phyloP scores from a whole-genome alignment of 2,329 filamentous ascomycete species.

The Aspergillus oerlinghausenensis region DNA sequence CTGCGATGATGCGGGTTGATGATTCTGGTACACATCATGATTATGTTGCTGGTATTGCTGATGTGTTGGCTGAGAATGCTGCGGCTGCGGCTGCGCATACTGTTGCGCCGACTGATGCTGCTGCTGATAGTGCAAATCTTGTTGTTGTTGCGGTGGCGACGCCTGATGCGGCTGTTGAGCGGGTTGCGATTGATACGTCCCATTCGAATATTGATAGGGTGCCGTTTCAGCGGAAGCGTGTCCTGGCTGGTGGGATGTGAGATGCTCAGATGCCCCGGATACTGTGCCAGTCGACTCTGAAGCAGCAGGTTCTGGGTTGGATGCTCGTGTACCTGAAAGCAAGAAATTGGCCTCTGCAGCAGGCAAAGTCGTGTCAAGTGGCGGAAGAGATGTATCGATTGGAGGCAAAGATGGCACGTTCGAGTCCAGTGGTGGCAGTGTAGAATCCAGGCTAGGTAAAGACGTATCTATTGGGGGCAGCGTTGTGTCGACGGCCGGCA shows the following conservation, averaged over 20 bases:
- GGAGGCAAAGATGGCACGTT: constrained; percentile 26
- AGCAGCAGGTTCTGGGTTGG: constrained; percentile 4
- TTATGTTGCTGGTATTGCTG: constrained; percentile 27
- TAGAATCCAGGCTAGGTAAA: constrained; percentile 22
- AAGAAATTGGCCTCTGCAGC: constrained; percentile 15
- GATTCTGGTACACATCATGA: constrained; percentile 31
- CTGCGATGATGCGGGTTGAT: constrained; percentile 15
- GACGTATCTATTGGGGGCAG: constrained; percentile 25
- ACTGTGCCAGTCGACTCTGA: constrained; percentile 1
- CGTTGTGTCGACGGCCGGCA: constrained; percentile 23
- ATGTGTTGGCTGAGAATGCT: constrained; percentile 24
- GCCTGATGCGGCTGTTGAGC: constrained; percentile 27
- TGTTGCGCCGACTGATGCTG: constrained; percentile 34
- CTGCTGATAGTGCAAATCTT: constrained; percentile 36
- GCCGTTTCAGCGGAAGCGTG: constrained; percentile 1
- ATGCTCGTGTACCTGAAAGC: constrained; percentile 14
- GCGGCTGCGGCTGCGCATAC: constrained; percentile 22
- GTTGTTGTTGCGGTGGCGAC: constrained; percentile 20
- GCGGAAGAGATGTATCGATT: constrained; percentile 25
- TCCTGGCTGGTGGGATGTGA: constrained; percentile 9
- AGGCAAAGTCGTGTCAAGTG: constrained; percentile 23
- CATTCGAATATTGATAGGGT: constrained; percentile 13
- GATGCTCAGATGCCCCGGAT: neutral
- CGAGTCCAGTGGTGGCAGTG: constrained; percentile 27
- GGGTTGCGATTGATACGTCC: constrained; percentile 7